Percentiles rank a stretch among this genome's conserved stretches.
Evolutionary conservation across 768 basidiomycete species (phyloP).

Genomic region (Cystobasidiopsis lactophilus): DNA sequence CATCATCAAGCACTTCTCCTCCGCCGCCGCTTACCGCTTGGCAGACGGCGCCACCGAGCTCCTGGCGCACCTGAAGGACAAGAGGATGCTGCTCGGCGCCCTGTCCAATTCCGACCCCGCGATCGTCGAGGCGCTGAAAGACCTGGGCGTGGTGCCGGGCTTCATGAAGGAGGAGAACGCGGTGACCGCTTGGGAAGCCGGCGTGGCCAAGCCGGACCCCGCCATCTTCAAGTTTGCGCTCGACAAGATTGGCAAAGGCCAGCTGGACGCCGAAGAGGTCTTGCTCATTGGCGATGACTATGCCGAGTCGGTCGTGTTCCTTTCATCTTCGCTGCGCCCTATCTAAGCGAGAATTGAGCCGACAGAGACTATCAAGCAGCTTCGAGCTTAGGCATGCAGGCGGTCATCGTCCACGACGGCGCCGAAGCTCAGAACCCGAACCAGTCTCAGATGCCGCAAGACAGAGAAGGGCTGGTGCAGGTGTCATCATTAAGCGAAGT

Average conservation of each 20-base stretch:
- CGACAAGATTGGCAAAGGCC: not conserved
- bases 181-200: slow-evolving; percentile 4
- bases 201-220: slow-evolving; percentile 3
- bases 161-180: slow-evolving; percentile 1
- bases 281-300: slow-evolving; percentile 11
- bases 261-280: not conserved
- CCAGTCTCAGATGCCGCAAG: not conserved
- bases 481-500: not conserved
- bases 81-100: not conserved
- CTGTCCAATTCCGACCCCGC: slow-evolving; percentile 8
- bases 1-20: slow-evolving; percentile 5
- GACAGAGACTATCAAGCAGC: slow-evolving; percentile 1
- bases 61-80: not conserved
- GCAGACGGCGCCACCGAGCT: not conserved
- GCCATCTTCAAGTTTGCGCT: slow-evolving; percentile 3
- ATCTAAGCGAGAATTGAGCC: not conserved
- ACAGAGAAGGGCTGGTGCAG: not conserved
- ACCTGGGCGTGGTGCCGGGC: slow-evolving; percentile 4
- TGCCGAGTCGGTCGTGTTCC: not conserved
- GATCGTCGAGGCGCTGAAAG: slow-evolving; percentile 4
- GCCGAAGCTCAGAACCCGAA: not conserved
- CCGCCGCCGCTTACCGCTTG: not conserved
- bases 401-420: not conserved
- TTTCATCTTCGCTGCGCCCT: not conserved
- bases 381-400: not conserved